Evolutionary conservation across 768 basidiomycete species (phyloP).

Genomic region (Lentinula sp.): DNA sequence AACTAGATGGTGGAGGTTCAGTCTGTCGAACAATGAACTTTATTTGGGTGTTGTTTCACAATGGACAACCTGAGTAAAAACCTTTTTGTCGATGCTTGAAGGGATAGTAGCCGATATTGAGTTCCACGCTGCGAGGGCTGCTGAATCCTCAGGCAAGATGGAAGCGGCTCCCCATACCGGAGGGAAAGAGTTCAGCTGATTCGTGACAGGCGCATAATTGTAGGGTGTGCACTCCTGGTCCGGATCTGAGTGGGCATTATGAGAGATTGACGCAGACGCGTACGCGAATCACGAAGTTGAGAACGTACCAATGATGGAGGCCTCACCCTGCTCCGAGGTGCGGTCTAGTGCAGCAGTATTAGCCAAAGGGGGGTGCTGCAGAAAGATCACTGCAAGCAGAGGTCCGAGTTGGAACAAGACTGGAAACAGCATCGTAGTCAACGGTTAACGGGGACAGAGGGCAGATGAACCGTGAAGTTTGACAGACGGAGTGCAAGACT

Average conservation of each 20-base stretch:
- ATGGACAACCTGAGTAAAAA: neutral
- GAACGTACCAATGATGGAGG: neutral
- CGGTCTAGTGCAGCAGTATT: neutral
- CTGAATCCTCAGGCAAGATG: slow-evolving; percentile 1
- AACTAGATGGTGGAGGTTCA: neutral
- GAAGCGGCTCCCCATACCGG: neutral
- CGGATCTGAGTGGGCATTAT: neutral
- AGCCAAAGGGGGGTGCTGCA: neutral
- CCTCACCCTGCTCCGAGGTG: slow-evolving; percentile 1
- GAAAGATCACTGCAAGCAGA: neutral
- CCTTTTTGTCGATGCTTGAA: neutral
- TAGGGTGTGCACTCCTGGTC: slow-evolving; percentile 5
- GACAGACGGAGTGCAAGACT: neutral
- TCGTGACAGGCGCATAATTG: neutral
- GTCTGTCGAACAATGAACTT: neutral
- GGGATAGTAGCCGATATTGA: slow-evolving; percentile 1
- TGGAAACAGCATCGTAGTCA: neutral
- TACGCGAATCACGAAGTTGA: neutral
- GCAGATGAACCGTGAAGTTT: no score
- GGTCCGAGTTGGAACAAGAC: neutral
- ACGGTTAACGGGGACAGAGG: neutral
- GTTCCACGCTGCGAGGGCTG: slow-evolving; percentile 1
- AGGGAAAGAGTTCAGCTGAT: slow-evolving; percentile 1
- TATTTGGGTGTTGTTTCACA: neutral
- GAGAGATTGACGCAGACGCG: neutral